phyloP scores from a whole-genome alignment of 805 yeast species.

The Zygoascus tannicola region DNA sequence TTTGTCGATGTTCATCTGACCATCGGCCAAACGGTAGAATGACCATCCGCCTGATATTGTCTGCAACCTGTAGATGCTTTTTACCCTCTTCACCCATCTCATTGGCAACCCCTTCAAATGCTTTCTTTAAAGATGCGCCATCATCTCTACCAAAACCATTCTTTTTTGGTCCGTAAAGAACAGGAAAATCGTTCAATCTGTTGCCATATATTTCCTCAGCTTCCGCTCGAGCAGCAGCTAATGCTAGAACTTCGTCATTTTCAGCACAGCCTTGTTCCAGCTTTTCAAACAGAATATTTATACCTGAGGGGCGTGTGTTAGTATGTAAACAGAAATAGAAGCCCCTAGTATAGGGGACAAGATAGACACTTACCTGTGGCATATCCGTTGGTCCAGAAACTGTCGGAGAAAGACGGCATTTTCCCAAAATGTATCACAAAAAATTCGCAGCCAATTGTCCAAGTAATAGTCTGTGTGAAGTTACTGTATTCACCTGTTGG shows the following conservation, averaged over 20 bases:
- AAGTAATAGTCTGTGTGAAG: too few relatives aligned
- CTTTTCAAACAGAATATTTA: conserved; percentile 30
- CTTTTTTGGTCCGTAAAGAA: conserved; percentile 30
- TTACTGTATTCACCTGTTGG: too few relatives aligned
- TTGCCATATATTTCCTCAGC: conserved; percentile 60
- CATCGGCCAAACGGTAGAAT: conserved; percentile 63
- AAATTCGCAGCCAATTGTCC: too few relatives aligned
- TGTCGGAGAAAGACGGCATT: conserved; percentile 57
- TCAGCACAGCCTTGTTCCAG: conserved; percentile 51
- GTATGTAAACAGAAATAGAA: background rate
- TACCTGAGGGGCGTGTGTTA: conserved; percentile 17
- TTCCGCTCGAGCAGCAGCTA: conserved; percentile 63
- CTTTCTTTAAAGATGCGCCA: conserved; percentile 54
- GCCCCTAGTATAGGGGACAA: background rate
- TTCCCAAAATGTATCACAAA: too few relatives aligned
- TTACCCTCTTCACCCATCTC: conserved; percentile 52
- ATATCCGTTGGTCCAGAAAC: conserved; percentile 69
- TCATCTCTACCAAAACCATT: conserved; percentile 45
- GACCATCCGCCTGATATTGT: conserved; percentile 50
- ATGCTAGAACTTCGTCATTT: conserved; percentile 55
- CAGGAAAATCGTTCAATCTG: conserved; percentile 37
- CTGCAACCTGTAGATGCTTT: conserved; percentile 52
- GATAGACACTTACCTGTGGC: conserved; percentile 33
- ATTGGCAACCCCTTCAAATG: conserved; percentile 47
- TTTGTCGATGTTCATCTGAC: conserved; percentile 61